These are phyloP conservation scores for Aureoboletus auriporus DNA, from an alignment of 768 basidiomycete genomes.

Conservation along the genomic window DNA sequence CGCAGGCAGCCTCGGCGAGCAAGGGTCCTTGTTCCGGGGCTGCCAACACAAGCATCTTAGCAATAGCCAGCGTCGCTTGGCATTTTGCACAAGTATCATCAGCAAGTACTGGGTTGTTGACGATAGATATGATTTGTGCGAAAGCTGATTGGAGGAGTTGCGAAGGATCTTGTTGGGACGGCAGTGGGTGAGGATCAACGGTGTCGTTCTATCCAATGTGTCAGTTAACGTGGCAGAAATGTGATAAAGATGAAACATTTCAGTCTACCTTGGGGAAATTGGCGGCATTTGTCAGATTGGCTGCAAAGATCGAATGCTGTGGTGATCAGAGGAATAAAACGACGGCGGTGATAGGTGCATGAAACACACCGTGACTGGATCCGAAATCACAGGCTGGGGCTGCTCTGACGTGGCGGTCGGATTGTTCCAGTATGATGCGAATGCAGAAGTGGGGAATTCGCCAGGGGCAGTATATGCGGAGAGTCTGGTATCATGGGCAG, in stretches of 20 bases:
- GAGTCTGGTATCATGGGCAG: conserved; percentile 8
- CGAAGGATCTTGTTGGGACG: conserved; percentile 30
- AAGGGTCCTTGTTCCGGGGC: conserved; percentile 40
- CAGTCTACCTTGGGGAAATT: conserved; percentile 44
- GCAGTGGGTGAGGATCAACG: conserved; percentile 42
- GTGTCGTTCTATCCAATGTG: conserved; percentile 35
- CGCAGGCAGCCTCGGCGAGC: conserved; percentile 39
- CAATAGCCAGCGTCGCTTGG: conserved; percentile 35
- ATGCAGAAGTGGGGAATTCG: conserved; percentile 58
- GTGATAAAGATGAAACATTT: not conserved
- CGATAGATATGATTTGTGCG: conserved; percentile 36
- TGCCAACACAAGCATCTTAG: conserved; percentile 41
- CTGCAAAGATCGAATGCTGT: conserved; percentile 48
- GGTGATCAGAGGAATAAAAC: not conserved
- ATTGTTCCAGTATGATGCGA: conserved; percentile 60
- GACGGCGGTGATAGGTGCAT: not conserved
- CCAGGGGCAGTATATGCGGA: conserved; percentile 58
- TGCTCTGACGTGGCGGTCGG: conserved; percentile 67
- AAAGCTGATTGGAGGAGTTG: conserved; percentile 38
- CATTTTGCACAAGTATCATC: conserved; percentile 38
- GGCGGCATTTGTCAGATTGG: conserved; percentile 57
- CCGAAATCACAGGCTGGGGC: conserved; percentile 67
- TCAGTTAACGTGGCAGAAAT: not conserved
- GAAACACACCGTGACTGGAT: conserved; percentile 53
- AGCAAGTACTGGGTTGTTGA: conserved; percentile 34